Conservation (phyloP, 1,284 basidiomycete species). For the Cutaneotrichosporon cutaneum region DNA sequence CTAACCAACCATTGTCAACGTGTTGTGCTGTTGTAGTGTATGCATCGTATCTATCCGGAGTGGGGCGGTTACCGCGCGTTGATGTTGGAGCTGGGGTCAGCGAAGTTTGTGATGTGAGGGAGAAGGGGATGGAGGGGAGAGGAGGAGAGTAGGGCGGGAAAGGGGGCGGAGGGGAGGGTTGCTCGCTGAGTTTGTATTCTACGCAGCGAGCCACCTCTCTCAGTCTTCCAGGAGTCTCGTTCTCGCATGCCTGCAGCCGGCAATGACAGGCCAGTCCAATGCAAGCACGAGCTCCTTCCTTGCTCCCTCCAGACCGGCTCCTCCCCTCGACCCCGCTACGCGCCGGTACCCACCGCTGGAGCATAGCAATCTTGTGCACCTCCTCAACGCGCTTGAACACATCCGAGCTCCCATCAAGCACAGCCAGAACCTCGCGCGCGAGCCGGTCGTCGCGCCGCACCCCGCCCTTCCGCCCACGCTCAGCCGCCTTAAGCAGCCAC, state of each 20-base stretch:
- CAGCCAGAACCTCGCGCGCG: conserved; percentile 69
- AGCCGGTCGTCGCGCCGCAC: conserved; percentile 64
- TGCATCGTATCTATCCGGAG: conserved; percentile 10
- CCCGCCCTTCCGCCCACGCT: conserved; percentile 57
- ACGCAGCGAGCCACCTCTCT: too few relatives aligned
- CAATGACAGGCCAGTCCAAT: too few relatives aligned
- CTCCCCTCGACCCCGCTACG: neutral
- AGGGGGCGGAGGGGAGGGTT: too few relatives aligned
- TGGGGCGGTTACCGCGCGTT: conserved; percentile 5
- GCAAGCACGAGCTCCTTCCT: too few relatives aligned
- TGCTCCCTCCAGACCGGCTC: neutral
- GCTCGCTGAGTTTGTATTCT: too few relatives aligned
- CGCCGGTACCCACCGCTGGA: conserved; percentile 67
- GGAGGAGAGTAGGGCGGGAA: neutral
- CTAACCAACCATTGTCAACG: neutral
- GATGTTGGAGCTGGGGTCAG: conserved; percentile 14
- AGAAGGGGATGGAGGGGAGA: neutral
- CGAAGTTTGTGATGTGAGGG: neutral
- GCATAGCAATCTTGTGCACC: conserved; percentile 69
- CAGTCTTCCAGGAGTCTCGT: too few relatives aligned
- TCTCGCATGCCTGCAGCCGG: too few relatives aligned
- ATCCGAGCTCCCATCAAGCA: conserved; percentile 63
- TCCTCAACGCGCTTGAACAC: conserved; percentile 62
- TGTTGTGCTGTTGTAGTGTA: conserved; percentile 18
- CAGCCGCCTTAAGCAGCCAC: conserved; percentile 65